A percentile compares a stretch with the other conserved stretches of the same genome.
phyloP scores from a whole-genome alignment of 192 early-diverging fungal species.

The Backusella parvicylindrica region DNA sequence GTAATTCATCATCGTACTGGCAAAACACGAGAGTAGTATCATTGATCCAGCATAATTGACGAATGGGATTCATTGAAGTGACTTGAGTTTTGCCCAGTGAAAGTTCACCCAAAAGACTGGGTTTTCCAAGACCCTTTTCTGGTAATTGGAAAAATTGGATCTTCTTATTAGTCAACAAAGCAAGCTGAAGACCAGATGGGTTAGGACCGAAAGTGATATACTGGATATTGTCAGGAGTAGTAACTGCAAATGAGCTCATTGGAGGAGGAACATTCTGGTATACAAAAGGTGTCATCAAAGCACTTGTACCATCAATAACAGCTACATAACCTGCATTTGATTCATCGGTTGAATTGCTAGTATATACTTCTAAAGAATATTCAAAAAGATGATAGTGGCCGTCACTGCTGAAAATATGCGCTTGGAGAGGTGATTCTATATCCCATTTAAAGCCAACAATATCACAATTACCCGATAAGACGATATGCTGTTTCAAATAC shows the following conservation, averaged over 20 bases:
- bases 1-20: constrained; percentile 36
- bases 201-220: constrained; percentile 64
- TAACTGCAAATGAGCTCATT: constrained; percentile 60
- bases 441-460: constrained; percentile 76
- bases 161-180: constrained; percentile 55
- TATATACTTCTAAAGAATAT: constrained; percentile 40
- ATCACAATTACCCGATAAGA: constrained; percentile 34
- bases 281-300: constrained; percentile 75
- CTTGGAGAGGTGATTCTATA: constrained; percentile 59
- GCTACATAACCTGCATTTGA: constrained; percentile 58
- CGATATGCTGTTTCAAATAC: constrained; percentile 90
- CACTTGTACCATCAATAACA: constrained; percentile 71
- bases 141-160: constrained; percentile 19
- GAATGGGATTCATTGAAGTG: constrained; percentile 8
- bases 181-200: constrained; percentile 67
- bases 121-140: constrained; percentile 12
- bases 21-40: constrained; percentile 52
- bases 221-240: constrained; percentile 40
- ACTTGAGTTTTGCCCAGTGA: constrained; percentile 6
- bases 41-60: constrained; percentile 71
- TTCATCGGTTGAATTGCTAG: constrained; percentile 32
- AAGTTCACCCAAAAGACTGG: neutral
- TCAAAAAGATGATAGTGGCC: constrained; percentile 39
- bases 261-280: constrained; percentile 92
- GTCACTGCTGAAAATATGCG: constrained; percentile 56